A percentile compares a stretch with the other conserved stretches of the same genome.
phyloP scores from a whole-genome alignment of 129 eudicot species.

The Tagetes patula region DNA sequence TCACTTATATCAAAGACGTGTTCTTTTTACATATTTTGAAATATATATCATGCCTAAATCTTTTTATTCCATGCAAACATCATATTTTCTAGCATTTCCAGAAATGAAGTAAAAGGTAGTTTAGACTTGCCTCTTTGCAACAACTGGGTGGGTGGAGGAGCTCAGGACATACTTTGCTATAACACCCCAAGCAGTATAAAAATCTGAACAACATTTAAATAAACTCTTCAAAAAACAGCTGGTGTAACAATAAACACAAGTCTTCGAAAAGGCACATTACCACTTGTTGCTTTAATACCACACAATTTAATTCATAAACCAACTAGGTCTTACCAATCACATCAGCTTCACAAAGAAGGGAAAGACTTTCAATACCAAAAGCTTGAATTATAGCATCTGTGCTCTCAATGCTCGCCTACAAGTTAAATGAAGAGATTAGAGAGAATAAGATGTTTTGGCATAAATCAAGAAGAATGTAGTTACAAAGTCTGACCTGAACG shows the following conservation, averaged over 20 bases:
- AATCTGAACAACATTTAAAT: constrained; percentile 50
- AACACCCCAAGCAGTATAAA: constrained; percentile 95
- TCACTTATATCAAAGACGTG: not conserved
- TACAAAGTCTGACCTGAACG: constrained; percentile 63
- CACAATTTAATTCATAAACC: constrained; percentile 6
- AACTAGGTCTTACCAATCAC: constrained; percentile 65
- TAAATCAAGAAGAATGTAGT: not conserved
- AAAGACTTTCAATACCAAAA: constrained; percentile 86
- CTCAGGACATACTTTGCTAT: constrained; percentile 53
- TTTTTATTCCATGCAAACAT: not conserved
- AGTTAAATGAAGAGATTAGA: constrained; percentile 26
- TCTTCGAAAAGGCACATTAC: not conserved
- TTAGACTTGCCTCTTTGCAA: constrained; percentile 65
- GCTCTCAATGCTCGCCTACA: constrained; percentile 85
- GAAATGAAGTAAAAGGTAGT: not conserved
- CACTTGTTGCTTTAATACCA: not conserved
- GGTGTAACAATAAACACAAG: not conserved
- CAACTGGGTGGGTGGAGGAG: constrained; percentile 54
- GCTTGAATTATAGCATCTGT: constrained; percentile 64
- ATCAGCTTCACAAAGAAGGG: constrained; percentile 97
- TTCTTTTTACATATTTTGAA: constrained; percentile 14
- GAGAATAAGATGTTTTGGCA: constrained; percentile 17
- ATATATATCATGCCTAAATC: not conserved
- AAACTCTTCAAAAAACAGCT: constrained; percentile 2
- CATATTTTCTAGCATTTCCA: constrained; percentile 15